Percentiles rank a stretch among this genome's conserved stretches.
These are phyloP conservation scores for Fragilaria crotonensis DNA, from an alignment of 108 stramenopile species.

Conservation along the genomic window DNA sequence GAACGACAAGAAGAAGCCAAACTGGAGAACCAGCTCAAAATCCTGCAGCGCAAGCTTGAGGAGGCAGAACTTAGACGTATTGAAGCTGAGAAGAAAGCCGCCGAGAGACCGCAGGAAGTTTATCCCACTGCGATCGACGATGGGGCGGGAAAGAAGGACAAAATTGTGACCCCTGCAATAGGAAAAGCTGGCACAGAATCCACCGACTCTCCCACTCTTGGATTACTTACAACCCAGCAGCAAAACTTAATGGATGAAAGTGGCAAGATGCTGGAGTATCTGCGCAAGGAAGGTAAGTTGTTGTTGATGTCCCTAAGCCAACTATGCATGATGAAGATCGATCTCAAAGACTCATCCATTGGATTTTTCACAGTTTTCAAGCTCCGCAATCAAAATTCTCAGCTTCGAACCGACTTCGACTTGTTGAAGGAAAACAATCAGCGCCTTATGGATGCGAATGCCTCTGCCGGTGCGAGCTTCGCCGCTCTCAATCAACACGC, in stretches of 20 bases:
- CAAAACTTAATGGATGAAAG: slow-evolving; percentile 70
- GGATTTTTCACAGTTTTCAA: slow-evolving; percentile 4
- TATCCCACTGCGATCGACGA: not conserved
- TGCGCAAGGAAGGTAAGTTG: slow-evolving; percentile 53
- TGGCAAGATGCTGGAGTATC: slow-evolving; percentile 63
- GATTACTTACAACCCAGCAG: slow-evolving; percentile 11
- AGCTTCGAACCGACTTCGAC: slow-evolving; percentile 54
- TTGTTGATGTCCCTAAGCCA: slow-evolving; percentile 30
- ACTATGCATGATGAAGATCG: too few relatives aligned
- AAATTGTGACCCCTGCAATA: slow-evolving; percentile 18
- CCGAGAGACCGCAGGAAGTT: slow-evolving; percentile 5
- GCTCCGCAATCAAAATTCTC: slow-evolving; percentile 42
- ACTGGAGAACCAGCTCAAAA: slow-evolving; percentile 55
- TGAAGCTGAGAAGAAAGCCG: slow-evolving; percentile 17
- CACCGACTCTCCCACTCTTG: not conserved
- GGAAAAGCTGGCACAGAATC: slow-evolving; percentile 10
- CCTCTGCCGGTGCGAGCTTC: slow-evolving; percentile 60
- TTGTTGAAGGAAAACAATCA: slow-evolving; percentile 60
- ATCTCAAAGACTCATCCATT: not conserved
- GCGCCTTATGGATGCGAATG: slow-evolving; percentile 66
- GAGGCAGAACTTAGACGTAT: slow-evolving; percentile 48
- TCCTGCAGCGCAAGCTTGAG: slow-evolving; percentile 54
- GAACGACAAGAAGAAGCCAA: slow-evolving; percentile 60
- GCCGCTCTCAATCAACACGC: slow-evolving; percentile 64
- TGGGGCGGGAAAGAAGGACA: slow-evolving; percentile 17